Evolutionary conservation across 352 stramenopile species (phyloP), one percentile per base, ranked within the genome.

Genomic region (Globisporangium cylindrosporum): DNA sequence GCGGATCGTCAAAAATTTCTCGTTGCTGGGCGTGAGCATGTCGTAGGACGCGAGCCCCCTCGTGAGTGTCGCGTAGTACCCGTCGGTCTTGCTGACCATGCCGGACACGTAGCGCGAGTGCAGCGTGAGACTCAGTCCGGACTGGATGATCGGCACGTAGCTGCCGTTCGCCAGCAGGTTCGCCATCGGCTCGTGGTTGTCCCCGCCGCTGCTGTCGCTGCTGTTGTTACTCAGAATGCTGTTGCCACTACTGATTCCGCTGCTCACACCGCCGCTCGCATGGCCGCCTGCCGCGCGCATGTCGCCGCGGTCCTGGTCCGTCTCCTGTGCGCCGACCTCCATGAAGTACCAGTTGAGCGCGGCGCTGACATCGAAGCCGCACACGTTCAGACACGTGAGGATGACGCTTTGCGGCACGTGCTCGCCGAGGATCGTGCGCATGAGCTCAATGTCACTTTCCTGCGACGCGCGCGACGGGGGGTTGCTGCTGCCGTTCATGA

Each of bases 261-360:
- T 59, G 32, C 61, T 49, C 18, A 51, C n/a, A 15, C 3, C 51
- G 15, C 4, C 51, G n/a, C 22, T 57, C 22, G 22, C 51, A 14
- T 24, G 4, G 36, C 43, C 27, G 4, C 54, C 38, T 51, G 51
- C 41, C 22, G 56, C 55, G 20, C 15, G 38, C 12, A 63, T 32
- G 57, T 55, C 57, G n/a, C 5, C 64, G 49, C 66, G 46, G 54
- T 49, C 64, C 41, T 60, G 67, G 46, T 51, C 43, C 3, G 49
- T 63, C 46, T 68, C 68, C 62, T 59, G 73, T 53, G 67, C 76
- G 73, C 43, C 84, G 34, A 94, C 74, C 61, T 94, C 86, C 56
- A 87, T 87, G 53, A 96, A 96, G 77, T 96, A 96, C 80, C 86
- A 93, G 67, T 96, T 96, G 64, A 96, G 73, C 24, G 88, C 88